phyloP scores from a whole-genome alignment of 768 basidiomycete genomes.

The Paxillus involutus region DNA sequence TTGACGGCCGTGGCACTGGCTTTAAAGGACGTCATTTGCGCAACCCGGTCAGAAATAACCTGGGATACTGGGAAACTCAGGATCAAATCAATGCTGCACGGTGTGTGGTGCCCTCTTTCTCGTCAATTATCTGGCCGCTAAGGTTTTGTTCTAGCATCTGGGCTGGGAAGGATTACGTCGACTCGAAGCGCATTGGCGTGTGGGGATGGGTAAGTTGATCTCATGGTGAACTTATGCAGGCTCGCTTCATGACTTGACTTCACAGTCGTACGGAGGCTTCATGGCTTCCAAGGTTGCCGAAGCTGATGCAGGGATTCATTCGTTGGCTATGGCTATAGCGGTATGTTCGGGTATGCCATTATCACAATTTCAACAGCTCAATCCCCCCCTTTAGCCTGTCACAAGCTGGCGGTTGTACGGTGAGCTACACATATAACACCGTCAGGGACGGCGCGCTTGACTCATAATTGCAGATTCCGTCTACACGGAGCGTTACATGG shows the following conservation, averaged over 20 bases:
- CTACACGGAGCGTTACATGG: slow-evolving; percentile 98
- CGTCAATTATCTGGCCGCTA: not conserved
- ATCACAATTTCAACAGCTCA: slow-evolving; percentile 9
- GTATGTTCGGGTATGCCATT: slow-evolving; percentile 42
- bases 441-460: not conserved
- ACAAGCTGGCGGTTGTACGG: slow-evolving; percentile 85
- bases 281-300: slow-evolving; percentile 94
- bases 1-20: slow-evolving; percentile 95
- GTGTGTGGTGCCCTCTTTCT: slow-evolving; percentile 39
- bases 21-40: slow-evolving; percentile 82
- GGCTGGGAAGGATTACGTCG: slow-evolving; percentile 87
- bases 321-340: slow-evolving; percentile 88
- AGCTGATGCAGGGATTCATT: slow-evolving; percentile 85
- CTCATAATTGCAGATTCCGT: slow-evolving; percentile 67
- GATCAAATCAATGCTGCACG: slow-evolving; percentile 91
- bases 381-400: slow-evolving; percentile 57
- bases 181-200: slow-evolving; percentile 84
- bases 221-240: not conserved
- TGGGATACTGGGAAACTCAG: slow-evolving; percentile 85
- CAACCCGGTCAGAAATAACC: slow-evolving; percentile 84
- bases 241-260: slow-evolving; percentile 1
- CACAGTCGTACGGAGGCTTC: slow-evolving; percentile 92
- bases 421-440: slow-evolving; percentile 31
- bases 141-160: slow-evolving; percentile 52
- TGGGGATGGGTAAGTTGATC: slow-evolving; percentile 89